phyloP scores from a whole-genome alignment of 2,329 filamentous ascomycete species.

The Cordyceps sp. region DNA sequence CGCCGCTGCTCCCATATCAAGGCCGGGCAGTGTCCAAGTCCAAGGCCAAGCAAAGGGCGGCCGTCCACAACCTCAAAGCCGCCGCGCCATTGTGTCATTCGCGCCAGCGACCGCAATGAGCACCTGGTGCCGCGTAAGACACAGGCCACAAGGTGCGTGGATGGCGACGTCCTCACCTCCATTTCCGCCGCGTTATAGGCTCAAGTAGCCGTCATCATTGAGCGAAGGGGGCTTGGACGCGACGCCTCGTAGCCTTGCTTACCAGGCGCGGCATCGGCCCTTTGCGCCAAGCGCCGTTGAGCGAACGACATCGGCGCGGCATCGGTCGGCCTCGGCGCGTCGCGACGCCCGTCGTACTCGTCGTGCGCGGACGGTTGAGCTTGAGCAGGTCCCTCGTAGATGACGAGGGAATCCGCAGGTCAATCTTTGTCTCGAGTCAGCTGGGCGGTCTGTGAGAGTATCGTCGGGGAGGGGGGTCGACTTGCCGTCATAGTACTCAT shows the following conservation, averaged over 20 bases:
- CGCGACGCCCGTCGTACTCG: constrained; percentile 22
- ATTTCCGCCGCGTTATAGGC: constrained; percentile 17
- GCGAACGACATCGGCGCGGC: constrained; percentile 25
- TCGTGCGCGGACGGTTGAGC: constrained; percentile 29
- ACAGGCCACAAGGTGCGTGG: neutral
- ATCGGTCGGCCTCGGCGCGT: constrained; percentile 25
- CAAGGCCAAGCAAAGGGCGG: neutral
- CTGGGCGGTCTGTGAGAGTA: constrained; percentile 36
- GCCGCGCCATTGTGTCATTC: constrained; percentile 2
- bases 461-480: constrained; percentile 17
- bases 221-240: constrained; percentile 51
- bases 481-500: constrained; percentile 73
- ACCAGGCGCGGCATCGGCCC: constrained; percentile 26
- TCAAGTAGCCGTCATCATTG: constrained; percentile 48
- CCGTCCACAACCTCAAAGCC: neutral
- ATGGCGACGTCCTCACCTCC: constrained; percentile 9
- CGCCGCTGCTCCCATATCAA: too few relatives aligned
- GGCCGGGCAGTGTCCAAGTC: neutral
- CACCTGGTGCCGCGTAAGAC: constrained; percentile 3
- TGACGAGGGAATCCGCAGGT: constrained; percentile 76
- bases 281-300: constrained; percentile 30
- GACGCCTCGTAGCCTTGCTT: constrained; percentile 31
- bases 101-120: constrained; percentile 2
- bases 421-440: too few relatives aligned
- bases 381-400: constrained; percentile 71